These are phyloP conservation scores for Diaporthe aspalathi DNA, from an alignment of 2,329 filamentous ascomycete genomes.

Conservation along the genomic window DNA sequence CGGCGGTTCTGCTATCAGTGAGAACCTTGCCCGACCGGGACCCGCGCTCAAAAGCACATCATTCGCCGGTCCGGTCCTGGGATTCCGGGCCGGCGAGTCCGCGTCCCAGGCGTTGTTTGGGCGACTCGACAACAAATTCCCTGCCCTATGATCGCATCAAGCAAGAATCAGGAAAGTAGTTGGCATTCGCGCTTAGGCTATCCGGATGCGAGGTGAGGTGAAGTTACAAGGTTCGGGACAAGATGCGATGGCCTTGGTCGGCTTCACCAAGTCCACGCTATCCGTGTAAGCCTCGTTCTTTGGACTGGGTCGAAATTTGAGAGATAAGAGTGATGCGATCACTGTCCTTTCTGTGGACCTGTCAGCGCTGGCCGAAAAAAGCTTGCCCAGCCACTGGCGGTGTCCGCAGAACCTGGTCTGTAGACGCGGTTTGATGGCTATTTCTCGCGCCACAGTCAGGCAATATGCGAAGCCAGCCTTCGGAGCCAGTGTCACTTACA, in stretches of 20 bases:
- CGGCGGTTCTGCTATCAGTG: constrained; percentile 25
- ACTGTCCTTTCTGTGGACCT: too few species aligned
- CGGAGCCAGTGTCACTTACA: too few species aligned
- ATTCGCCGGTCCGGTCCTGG: constrained; percentile 33
- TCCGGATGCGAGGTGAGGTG: neutral
- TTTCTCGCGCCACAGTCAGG: neutral
- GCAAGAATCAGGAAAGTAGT: neutral
- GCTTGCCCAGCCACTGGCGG: neutral
- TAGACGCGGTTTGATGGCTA: neutral
- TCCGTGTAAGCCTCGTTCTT: neutral
- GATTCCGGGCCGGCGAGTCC: constrained; percentile 19
- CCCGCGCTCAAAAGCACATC: constrained; percentile 24
- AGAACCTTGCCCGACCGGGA: constrained; percentile 11
- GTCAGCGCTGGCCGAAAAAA: neutral
- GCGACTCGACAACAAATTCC: neutral
- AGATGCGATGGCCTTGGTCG: neutral
- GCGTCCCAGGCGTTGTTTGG: neutral
- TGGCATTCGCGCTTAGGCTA: neutral
- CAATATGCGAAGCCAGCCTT: neutral
- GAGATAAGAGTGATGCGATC: neutral
- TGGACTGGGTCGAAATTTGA: neutral
- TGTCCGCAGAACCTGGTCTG: neutral
- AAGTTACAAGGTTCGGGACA: neutral
- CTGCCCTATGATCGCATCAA: neutral
- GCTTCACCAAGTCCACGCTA: neutral